Conservation (phyloP, 768 basidiomycete genomes). For the Albatrellus ellisii region DNA sequence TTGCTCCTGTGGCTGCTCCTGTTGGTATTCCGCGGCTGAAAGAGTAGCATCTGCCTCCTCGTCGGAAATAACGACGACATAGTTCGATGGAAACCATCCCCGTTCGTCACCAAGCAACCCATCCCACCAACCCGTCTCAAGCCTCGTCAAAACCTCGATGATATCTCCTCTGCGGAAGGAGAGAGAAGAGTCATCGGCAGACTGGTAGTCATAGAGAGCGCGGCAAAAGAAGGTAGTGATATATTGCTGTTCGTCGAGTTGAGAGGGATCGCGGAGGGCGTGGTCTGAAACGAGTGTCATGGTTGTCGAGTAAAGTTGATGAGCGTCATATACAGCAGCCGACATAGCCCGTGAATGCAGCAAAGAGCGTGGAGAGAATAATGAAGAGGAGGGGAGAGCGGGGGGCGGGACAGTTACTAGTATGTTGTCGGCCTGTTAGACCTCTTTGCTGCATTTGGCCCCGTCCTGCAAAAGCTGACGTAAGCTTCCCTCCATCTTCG, state of each 20-base stretch:
- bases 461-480: too few relatives aligned
- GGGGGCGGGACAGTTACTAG: too few relatives aligned
- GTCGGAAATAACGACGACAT: conserved; percentile 67
- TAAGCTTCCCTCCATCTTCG: too few relatives aligned
- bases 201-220: conserved; percentile 84
- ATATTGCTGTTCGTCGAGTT: conserved; percentile 37
- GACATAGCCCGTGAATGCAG: conserved; percentile 4
- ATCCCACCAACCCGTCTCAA: conserved; percentile 98
- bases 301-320: not conserved
- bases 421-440: too few relatives aligned
- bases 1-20: conserved; percentile 14
- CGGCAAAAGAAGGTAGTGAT: conserved; percentile 73
- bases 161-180: conserved; percentile 80
- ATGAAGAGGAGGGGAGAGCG: too few relatives aligned
- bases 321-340: not conserved
- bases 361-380: too few relatives aligned
- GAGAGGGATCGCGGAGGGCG: not conserved
- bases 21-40: conserved; percentile 29
- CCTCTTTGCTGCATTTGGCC: too few relatives aligned
- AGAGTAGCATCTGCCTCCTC: conserved; percentile 67
- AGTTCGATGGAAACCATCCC: conserved; percentile 98
- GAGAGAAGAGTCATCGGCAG: conserved; percentile 80
- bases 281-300: conserved; percentile 4
- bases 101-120: conserved; percentile 80
- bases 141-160: conserved; percentile 85